A percentile compares a stretch with the other conserved stretches of the same genome.
Conservation (phyloP, 352 stramenopile species). For the Phytopythium oedochilum region DNA sequence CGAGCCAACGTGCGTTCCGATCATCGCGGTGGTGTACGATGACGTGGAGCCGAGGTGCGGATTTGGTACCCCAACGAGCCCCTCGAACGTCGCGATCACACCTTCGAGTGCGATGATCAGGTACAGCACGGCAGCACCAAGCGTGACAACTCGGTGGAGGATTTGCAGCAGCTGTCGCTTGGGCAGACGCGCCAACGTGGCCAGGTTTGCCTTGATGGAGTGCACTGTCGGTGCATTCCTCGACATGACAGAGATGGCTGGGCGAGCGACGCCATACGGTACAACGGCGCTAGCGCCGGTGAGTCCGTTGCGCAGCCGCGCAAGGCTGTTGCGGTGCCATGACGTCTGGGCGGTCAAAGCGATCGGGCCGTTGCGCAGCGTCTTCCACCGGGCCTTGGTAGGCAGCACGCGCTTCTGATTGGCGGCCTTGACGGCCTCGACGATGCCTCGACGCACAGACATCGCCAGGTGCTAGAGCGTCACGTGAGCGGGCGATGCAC, state of each 20-base stretch:
- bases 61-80: conserved; percentile 8
- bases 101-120: conserved; percentile 19
- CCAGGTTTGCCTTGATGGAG: not conserved
- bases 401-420: not conserved
- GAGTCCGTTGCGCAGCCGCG: not conserved
- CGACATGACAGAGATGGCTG: not conserved
- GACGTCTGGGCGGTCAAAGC: not conserved
- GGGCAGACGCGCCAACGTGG: not conserved
- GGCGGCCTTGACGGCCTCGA: not conserved
- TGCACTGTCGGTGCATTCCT: not conserved
- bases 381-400: not conserved
- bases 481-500: no score
- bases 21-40: conserved; percentile 15
- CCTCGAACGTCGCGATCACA: conserved; percentile 19
- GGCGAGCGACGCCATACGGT: not conserved
- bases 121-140: conserved; percentile 24
- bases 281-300: not conserved
- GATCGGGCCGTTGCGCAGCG: not conserved
- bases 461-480: no score
- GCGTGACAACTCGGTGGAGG: conserved; percentile 2
- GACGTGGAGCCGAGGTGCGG: conserved; percentile 13
- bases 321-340: not conserved
- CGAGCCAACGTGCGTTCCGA: conserved; percentile 5
- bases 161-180: not conserved
- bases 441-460: not conserved